Conservation (phyloP, 2,329 filamentous ascomycete genomes). For the Penicillium sp. region DNA sequence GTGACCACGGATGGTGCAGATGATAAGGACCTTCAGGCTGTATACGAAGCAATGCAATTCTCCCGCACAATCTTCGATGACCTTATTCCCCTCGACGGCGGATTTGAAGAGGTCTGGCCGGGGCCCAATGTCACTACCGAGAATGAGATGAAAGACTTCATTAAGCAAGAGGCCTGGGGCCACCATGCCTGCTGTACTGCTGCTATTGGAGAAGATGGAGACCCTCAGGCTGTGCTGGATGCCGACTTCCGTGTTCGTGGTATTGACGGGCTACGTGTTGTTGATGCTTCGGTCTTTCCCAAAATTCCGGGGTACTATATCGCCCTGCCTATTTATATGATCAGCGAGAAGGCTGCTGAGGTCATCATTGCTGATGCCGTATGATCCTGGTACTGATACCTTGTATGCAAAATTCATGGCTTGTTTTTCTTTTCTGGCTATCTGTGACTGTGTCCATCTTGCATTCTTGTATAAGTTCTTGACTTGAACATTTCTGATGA, state of each 20-base stretch:
- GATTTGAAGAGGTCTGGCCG: conserved; percentile 48
- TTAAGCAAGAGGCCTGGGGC: conserved; percentile 54
- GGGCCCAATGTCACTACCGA: conserved; percentile 46
- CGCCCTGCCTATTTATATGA: conserved; percentile 55
- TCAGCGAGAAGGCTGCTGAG: conserved; percentile 62
- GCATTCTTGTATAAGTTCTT: neutral
- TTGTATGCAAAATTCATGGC: no score
- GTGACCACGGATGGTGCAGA: conserved; percentile 39
- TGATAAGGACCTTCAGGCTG: conserved; percentile 54
- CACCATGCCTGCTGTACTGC: conserved; percentile 59
- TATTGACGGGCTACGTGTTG: conserved; percentile 57
- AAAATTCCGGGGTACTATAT: conserved; percentile 57
- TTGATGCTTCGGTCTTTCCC: conserved; percentile 61
- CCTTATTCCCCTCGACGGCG: conserved; percentile 44
- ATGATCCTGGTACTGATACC: neutral
- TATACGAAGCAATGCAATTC: conserved; percentile 58
- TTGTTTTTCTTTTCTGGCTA: neutral
- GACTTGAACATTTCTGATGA: neutral
- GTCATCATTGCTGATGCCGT: conserved; percentile 43
- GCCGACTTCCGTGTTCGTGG: conserved; percentile 57
- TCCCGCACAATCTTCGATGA: conserved; percentile 50
- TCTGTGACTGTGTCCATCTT: neutral
- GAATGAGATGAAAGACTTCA: conserved; percentile 48
- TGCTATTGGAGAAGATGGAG: conserved; percentile 54
- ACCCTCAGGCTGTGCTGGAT: conserved; percentile 57